Conservation (phyloP, 2,329 filamentous ascomycete genomes). For the Talaromyces sp. region DNA sequence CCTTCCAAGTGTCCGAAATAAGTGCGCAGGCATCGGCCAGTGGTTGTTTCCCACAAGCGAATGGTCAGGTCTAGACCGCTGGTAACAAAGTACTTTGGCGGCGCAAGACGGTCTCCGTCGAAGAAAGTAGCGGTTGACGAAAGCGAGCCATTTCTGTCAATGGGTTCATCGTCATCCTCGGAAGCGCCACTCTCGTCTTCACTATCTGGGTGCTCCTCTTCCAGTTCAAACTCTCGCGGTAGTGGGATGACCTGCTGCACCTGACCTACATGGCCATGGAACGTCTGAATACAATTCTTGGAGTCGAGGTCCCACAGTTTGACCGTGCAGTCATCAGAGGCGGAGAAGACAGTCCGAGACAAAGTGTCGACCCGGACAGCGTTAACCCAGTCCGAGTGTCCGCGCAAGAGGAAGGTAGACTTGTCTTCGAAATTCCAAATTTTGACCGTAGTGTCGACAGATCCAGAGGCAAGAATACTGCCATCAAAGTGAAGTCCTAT, state of each 20-base stretch:
- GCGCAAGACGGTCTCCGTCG: constrained; percentile 59
- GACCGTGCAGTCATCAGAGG: constrained; percentile 86
- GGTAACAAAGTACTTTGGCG: constrained; percentile 87
- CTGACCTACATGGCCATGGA: constrained; percentile 87
- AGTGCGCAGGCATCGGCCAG: constrained; percentile 76
- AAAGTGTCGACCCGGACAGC: constrained; percentile 79
- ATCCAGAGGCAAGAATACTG: constrained; percentile 79
- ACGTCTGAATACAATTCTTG: constrained; percentile 67
- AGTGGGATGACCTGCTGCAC: constrained; percentile 86
- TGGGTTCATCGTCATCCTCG: constrained; percentile 23
- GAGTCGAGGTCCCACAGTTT: constrained; percentile 92
- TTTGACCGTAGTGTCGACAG: constrained; percentile 81
- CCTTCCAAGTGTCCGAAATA: constrained; percentile 97
- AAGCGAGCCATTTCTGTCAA: constrained; percentile 15
- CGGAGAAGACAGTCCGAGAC: constrained; percentile 83
- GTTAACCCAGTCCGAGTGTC: constrained; percentile 94
- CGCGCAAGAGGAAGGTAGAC: constrained; percentile 70
- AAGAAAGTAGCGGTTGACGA: constrained; percentile 51
- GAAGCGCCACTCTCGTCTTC: constrained; percentile 51
- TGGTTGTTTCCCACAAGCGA: constrained; percentile 82
- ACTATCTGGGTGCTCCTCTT: constrained; percentile 62
- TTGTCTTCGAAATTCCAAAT: constrained; percentile 89
- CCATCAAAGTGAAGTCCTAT: constrained; percentile 83
- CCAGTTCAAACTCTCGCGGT: constrained; percentile 82
- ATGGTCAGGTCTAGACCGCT: constrained; percentile 88